Evolutionary conservation across 139 green algal species (phyloP).

Genomic region (Tetradesmus obliquus): DNA sequence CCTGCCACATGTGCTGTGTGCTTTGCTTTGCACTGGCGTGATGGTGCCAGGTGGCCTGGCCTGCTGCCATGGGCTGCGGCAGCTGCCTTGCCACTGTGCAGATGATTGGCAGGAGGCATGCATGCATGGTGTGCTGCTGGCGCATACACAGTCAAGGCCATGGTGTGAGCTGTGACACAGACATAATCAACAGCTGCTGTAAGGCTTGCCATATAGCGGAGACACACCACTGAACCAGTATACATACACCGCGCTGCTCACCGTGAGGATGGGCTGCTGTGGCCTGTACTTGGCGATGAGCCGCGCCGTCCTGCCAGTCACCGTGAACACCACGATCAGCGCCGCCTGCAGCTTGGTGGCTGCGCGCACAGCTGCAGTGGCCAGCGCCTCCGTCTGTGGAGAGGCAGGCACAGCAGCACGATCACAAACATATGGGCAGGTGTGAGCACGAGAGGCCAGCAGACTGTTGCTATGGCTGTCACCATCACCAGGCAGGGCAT

Average conservation of each 20-base stretch:
- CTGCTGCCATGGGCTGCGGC: background rate
- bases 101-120: background rate
- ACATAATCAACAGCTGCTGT: background rate
- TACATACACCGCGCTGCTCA: slow-evolving; percentile 10
- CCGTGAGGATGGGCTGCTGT: slow-evolving; percentile 75
- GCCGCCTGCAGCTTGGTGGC: slow-evolving; percentile 87
- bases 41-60: background rate
- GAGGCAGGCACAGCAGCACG: background rate
- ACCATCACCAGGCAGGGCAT: too few species aligned
- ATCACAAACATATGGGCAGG: background rate
- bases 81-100: background rate
- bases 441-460: background rate
- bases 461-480: too few species aligned
- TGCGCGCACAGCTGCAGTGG: slow-evolving; percentile 83
- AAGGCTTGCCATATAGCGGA: background rate
- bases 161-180: background rate
- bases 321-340: slow-evolving; percentile 89
- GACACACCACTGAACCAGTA: background rate
- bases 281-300: slow-evolving; percentile 92
- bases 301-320: slow-evolving; percentile 81
- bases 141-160: background rate
- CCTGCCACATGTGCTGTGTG: background rate
- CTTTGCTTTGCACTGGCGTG: background rate
- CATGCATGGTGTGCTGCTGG: background rate
- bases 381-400: slow-evolving; percentile 82